Evolutionary conservation across 257 asterid species (phyloP).

Genomic region (Henckelia pumila): DNA sequence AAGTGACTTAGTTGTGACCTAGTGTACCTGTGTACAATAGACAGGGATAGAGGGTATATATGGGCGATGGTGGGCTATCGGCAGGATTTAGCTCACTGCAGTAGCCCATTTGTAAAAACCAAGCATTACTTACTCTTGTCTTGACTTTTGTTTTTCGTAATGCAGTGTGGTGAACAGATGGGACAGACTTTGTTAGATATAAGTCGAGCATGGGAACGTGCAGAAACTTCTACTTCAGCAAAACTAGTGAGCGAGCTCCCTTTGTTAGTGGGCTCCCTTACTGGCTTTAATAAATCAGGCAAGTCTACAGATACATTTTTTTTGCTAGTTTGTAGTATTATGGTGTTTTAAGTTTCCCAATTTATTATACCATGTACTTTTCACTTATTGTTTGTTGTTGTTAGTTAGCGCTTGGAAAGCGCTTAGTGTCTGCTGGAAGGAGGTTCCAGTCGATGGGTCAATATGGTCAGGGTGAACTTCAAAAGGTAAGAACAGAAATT

Average conservation of each 20-base stretch:
- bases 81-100: background rate
- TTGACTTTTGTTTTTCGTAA: constrained; percentile 12
- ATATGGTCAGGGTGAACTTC: background rate
- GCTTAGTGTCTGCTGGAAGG: constrained; percentile 76
- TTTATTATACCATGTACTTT: constrained; percentile 19
- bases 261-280: constrained; percentile 37
- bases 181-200: constrained; percentile 67
- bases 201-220: constrained; percentile 88
- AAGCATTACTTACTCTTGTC: background rate
- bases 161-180: constrained; percentile 83
- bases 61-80: too few species aligned
- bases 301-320: constrained; percentile 25
- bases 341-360: background rate
- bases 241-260: constrained; percentile 63
- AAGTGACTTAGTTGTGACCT: background rate
- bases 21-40: background rate
- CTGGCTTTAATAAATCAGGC: constrained; percentile 69
- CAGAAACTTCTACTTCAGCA: constrained; percentile 67
- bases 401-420: constrained; percentile 87
- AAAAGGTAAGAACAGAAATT: background rate
- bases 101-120: background rate
- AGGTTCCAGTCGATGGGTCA: constrained; percentile 93
- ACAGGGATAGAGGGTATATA: too few species aligned
- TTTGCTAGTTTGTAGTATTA: constrained; percentile 1
- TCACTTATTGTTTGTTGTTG: constrained; percentile 36